Percentiles rank a stretch among this genome's conserved stretches.
phyloP scores from a whole-genome alignment of 179 eudicot genomes.

The Spinacia oleracea region DNA sequence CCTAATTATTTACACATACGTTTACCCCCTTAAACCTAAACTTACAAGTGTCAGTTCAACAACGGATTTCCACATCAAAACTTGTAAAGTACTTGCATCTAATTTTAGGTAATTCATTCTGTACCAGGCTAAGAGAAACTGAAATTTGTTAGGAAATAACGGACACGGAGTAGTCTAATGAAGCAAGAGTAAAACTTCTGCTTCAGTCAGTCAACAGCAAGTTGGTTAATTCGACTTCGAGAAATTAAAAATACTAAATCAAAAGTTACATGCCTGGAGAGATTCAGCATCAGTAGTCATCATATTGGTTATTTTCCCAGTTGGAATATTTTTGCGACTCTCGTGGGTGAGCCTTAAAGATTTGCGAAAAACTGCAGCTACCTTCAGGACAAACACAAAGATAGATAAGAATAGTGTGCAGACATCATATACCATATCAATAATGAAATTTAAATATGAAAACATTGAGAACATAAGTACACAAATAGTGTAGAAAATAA shows the following conservation, averaged over 20 bases:
- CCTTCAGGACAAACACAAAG: conserved; percentile 38
- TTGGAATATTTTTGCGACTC: conserved; percentile 71
- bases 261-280: conserved; percentile 61
- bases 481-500: not conserved
- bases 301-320: conserved; percentile 88
- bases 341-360: conserved; percentile 84
- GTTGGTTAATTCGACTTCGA: not conserved
- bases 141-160: not conserved
- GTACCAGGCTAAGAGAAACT: not conserved
- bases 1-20: not conserved
- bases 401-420: not conserved
- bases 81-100: conserved; percentile 6
- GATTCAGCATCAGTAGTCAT: conserved; percentile 96
- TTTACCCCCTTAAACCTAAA: not conserved
- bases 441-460: not conserved
- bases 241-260: not conserved
- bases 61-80: not conserved
- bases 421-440: not conserved
- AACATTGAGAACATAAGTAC: not conserved
- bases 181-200: not conserved
- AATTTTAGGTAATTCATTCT: not conserved
- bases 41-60: not conserved
- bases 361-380: conserved; percentile 95
- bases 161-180: not conserved
- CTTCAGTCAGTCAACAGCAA: conserved; percentile 8